A percentile compares a stretch with the other conserved stretches of the same genome.
Conservation (phyloP, 805 yeast species). For the Candida chauliodis region DNA sequence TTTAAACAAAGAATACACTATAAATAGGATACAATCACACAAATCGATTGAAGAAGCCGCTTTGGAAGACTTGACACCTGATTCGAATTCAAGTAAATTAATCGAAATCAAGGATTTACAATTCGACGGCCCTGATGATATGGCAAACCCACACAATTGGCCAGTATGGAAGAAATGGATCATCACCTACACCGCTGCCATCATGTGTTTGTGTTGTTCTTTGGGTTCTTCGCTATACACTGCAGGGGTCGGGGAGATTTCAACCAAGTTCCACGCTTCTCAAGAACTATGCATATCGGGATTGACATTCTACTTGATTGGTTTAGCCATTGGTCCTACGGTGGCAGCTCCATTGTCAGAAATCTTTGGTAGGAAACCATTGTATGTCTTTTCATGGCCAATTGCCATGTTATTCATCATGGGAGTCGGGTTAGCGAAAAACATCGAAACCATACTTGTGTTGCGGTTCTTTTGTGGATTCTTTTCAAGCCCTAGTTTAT, state of each 20-base stretch:
- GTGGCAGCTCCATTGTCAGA: slow-evolving; percentile 73
- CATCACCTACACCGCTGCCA: slow-evolving; percentile 61
- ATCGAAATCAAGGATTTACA: slow-evolving; percentile 23
- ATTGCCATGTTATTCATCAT: slow-evolving; percentile 66
- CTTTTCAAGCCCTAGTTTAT: slow-evolving; percentile 76
- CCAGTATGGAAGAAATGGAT: slow-evolving; percentile 59
- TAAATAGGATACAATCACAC: slow-evolving; percentile 17
- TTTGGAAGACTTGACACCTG: slow-evolving; percentile 11
- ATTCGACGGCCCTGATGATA: slow-evolving; percentile 65
- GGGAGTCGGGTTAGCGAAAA: slow-evolving; percentile 66
- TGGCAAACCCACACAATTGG: slow-evolving; percentile 69
- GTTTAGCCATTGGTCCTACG: slow-evolving; percentile 70
- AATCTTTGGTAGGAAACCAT: slow-evolving; percentile 61
- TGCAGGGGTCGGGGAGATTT: slow-evolving; percentile 57
- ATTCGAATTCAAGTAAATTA: slow-evolving; percentile 5
- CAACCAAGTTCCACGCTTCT: slow-evolving; percentile 45
- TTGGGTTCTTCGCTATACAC: slow-evolving; percentile 75
- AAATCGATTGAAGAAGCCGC: slow-evolving; percentile 18
- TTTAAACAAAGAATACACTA: slow-evolving; percentile 15
- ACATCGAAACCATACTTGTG: slow-evolving; percentile 60
- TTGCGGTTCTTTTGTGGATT: slow-evolving; percentile 73
- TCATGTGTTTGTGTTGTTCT: slow-evolving; percentile 64
- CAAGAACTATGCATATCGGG: slow-evolving; percentile 65
- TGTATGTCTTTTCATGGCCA: slow-evolving; percentile 59
- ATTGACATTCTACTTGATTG: slow-evolving; percentile 63